Percentiles rank a stretch among this genome's conserved stretches.
Conservation (phyloP, 495 filamentous ascomycete genomes). For the Daldinia concentrica region DNA sequence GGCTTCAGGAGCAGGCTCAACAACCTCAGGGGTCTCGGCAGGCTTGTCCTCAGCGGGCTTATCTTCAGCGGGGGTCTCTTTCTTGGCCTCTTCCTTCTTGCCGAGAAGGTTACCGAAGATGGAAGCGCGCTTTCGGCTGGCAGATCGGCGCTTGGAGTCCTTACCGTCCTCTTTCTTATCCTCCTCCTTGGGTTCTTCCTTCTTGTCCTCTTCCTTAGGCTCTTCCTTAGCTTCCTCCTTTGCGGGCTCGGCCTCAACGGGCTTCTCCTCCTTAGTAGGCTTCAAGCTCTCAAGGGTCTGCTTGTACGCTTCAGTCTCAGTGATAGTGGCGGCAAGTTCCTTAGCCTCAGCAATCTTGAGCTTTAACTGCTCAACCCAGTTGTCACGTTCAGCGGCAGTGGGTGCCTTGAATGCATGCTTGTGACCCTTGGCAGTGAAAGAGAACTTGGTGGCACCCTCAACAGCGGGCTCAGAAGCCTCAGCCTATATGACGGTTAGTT, state of each 20-base stretch:
- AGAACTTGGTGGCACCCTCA: conserved; percentile 80
- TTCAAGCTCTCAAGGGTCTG: conserved; percentile 76
- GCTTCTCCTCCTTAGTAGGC: conserved; percentile 62
- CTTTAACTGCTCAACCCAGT: conserved; percentile 84
- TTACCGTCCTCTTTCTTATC: conserved; percentile 60
- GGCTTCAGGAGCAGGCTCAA: conserved; percentile 44
- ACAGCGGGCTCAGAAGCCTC: conserved; percentile 82
- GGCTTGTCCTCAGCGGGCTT: conserved; percentile 53
- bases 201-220: conserved; percentile 54
- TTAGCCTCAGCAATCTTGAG: conserved; percentile 80
- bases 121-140: conserved; percentile 85
- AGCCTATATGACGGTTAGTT: conserved; percentile 62
- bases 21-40: conserved; percentile 41
- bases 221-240: conserved; percentile 61
- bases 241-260: conserved; percentile 52
- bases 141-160: conserved; percentile 71
- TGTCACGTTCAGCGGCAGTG: conserved; percentile 80
- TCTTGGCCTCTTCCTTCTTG: conserved; percentile 78
- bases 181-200: conserved; percentile 53
- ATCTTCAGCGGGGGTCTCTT: conserved; percentile 62
- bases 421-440: conserved; percentile 81
- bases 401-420: conserved; percentile 90
- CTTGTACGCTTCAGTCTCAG: conserved; percentile 81
- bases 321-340: conserved; percentile 72
- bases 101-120: conserved; percentile 80